A percentile compares a stretch with the other conserved stretches of the same genome.
phyloP scores from a whole-genome alignment of 768 basidiomycete genomes.

The Phanerodontia chrysosporium region DNA sequence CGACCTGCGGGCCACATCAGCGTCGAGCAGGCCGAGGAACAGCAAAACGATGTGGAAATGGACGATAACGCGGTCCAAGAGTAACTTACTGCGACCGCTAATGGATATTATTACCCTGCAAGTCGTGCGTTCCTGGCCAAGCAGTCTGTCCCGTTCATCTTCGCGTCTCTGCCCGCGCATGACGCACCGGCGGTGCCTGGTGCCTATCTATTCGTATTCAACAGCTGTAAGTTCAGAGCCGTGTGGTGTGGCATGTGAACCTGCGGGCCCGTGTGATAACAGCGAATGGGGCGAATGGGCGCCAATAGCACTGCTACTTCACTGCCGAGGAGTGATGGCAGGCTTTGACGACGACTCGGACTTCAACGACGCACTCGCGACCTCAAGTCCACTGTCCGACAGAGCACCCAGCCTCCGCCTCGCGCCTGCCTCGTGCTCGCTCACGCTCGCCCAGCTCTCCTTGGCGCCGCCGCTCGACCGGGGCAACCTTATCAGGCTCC shows the following conservation, averaged over 20 bases:
- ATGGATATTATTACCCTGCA: background rate
- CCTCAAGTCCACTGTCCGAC: background rate
- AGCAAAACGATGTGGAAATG: constrained; percentile 41
- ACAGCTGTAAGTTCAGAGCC: background rate
- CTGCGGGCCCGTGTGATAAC: background rate
- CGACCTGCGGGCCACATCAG: constrained; percentile 76
- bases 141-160: background rate
- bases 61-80: constrained; percentile 36
- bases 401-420: background rate
- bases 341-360: background rate
- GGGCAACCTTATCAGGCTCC: constrained; percentile 4
- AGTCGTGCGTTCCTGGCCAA: background rate
- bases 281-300: background rate
- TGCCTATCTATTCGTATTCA: background rate
- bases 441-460: background rate
- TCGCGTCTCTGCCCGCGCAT: background rate
- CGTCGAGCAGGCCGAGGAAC: constrained; percentile 68
- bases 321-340: background rate
- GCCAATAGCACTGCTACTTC: background rate
- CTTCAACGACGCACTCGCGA: background rate
- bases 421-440: background rate
- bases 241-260: background rate
- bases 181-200: background rate
- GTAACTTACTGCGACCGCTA: constrained; percentile 14
- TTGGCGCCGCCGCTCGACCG: background rate